Evolutionary conservation across 257 asterid species (phyloP).

Genomic region (Scutellaria galericulata): DNA sequence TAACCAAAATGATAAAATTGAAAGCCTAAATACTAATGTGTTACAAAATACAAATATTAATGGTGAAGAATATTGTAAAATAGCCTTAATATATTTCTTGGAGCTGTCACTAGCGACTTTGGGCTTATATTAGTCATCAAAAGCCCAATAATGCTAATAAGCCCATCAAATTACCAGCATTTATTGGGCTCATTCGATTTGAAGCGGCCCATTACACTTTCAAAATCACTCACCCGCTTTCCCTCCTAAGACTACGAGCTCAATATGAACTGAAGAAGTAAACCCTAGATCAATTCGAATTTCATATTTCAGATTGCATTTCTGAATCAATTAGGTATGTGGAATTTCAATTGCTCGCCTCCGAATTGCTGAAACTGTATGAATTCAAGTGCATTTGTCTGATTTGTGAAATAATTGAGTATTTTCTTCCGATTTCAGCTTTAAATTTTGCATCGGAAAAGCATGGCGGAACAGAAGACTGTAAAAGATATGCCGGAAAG

Average conservation of each 20-base stretch:
- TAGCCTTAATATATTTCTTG: background rate
- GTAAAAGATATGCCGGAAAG: constrained; percentile 18
- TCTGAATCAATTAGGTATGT: background rate
- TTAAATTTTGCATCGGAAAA: background rate
- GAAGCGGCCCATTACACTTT: constrained; percentile 30
- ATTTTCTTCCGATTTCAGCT: constrained; percentile 28
- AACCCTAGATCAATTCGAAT: constrained; percentile 39
- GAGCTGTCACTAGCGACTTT: background rate
- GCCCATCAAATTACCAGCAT: background rate
- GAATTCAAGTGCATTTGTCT: background rate
- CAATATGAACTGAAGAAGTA: background rate
- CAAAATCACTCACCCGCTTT: constrained; percentile 26
- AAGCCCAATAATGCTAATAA: no score
- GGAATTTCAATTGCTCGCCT: background rate
- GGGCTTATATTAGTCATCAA: background rate
- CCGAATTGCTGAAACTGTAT: background rate
- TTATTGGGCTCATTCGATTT: constrained; percentile 14
- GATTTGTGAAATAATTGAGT: background rate
- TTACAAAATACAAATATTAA: no score
- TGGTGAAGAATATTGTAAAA: no score
- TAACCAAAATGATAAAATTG: no score
- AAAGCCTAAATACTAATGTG: no score
- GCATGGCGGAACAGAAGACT: constrained; percentile 44
- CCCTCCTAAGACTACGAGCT: constrained; percentile 32
- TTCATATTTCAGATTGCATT: constrained; percentile 10